Conservation (phyloP, 2,329 filamentous ascomycete genomes). For the Onygena corvina region DNA sequence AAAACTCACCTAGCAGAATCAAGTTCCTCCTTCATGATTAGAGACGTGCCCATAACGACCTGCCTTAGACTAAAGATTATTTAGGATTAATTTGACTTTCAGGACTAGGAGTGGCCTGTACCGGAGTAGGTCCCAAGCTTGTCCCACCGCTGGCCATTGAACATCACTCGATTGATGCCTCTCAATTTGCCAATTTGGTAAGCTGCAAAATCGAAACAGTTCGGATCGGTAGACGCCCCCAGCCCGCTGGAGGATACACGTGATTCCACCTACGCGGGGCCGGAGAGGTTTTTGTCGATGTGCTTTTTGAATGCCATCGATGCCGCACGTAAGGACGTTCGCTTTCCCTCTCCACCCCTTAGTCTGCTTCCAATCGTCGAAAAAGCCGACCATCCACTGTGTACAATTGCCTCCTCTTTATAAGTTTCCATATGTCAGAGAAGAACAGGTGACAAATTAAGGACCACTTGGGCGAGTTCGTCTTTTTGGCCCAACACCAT, state of each 20-base stretch:
- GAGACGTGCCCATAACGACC: slow-evolving; percentile 7
- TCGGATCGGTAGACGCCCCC: slow-evolving; percentile 10
- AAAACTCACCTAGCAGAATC: slow-evolving; percentile 13
- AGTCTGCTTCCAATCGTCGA: no score
- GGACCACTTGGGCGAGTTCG: no score
- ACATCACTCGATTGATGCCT: background rate
- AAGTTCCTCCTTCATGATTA: slow-evolving; percentile 9
- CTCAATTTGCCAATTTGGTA: slow-evolving; percentile 5
- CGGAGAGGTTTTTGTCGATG: slow-evolving; percentile 6
- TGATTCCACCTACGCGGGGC: slow-evolving; percentile 6
- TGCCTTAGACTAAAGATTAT: slow-evolving; percentile 9
- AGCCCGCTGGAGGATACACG: background rate
- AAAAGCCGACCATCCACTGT: no score
- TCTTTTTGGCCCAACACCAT: no score
- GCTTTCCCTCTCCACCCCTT: no score
- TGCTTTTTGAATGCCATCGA: no score
- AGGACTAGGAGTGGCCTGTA: slow-evolving; percentile 4
- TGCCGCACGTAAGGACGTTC: no score
- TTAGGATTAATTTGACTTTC: slow-evolving; percentile 10
- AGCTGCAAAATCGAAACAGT: slow-evolving; percentile 8
- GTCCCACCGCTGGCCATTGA: background rate
- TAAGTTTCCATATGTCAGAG: no score
- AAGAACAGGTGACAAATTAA: no score
- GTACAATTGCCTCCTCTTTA: no score
- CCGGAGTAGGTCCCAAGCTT: slow-evolving; percentile 8